Percentiles rank a stretch among this genome's conserved stretches.
Conservation (phyloP, 2,329 filamentous ascomycete species). For the Xylariaceae sp. region DNA sequence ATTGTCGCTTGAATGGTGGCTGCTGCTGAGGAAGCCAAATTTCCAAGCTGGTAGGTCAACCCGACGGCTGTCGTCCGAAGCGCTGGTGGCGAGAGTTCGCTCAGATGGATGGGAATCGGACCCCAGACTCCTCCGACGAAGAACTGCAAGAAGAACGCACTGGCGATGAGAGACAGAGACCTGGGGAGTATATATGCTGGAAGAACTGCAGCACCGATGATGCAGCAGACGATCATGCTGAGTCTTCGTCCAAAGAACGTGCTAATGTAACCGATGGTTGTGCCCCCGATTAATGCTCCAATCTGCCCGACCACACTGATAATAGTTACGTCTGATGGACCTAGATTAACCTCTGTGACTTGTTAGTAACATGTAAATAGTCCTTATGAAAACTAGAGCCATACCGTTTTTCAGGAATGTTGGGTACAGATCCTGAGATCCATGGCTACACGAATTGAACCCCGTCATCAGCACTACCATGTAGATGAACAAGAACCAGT, state of each 20-base stretch:
- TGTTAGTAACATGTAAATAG: conserved; percentile 1
- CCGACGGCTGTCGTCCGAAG: conserved; percentile 24
- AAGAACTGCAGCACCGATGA: conserved; percentile 22
- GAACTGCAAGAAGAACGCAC: conserved; percentile 22
- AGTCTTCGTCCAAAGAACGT: conserved; percentile 30
- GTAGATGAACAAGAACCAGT: conserved; percentile 30
- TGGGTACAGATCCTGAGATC: conserved; percentile 28
- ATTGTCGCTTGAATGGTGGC: conserved; percentile 30
- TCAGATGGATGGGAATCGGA: conserved; percentile 29
- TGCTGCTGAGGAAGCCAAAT: conserved; percentile 26
- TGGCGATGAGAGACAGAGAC: conserved; percentile 22
- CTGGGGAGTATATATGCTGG: conserved; percentile 26
- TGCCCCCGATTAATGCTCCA: conserved; percentile 16
- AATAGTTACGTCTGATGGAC: conserved; percentile 23
- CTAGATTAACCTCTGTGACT: conserved; percentile 23
- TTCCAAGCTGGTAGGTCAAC: conserved; percentile 31
- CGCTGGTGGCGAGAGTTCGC: conserved; percentile 28
- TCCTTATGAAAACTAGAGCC: background rate
- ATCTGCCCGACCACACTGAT: conserved; percentile 28
- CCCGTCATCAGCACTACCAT: conserved; percentile 30
- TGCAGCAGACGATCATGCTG: conserved; percentile 28
- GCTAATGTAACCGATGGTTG: conserved; percentile 21
- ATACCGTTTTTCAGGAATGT: conserved; percentile 32
- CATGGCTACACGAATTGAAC: conserved; percentile 27
- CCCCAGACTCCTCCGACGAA: conserved; percentile 28